Base-by-base conservation (phyloP, 1,284 basidiomycete genomes). In the Retiboletus flavoniger region DNA sequence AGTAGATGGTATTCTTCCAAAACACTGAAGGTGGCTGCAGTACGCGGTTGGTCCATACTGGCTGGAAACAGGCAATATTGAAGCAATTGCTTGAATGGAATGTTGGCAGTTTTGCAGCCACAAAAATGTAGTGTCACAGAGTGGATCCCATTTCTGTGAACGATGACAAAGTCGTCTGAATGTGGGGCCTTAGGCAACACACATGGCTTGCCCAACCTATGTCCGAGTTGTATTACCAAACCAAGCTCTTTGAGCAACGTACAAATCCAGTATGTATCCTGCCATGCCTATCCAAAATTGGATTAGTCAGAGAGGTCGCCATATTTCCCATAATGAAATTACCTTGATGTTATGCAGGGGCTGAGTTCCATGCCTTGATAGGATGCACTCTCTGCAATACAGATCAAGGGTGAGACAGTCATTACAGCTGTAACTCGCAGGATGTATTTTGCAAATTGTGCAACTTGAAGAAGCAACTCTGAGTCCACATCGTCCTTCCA, bases 1-100 rank as follows among this genome's bases (percentile, higher is more conserved):
- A 71, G 54, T 0, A 67, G 42, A 19, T 67, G 61, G 29, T 63
- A 68, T 14, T 19, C 26, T 28, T 51, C 38, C 6, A 60, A 28
- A 1, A 60, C 4, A 2, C 35, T 14, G 17, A 57, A 57, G 2
- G 55, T 51, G 3, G 32, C 48, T 0, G 47, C 53, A 3, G 52
- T 42, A 8, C 35, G n/a, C 2, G 65, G 65, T 8, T 59, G 38
- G 5, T 47, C 42, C 0, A 47, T 43, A 1, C 53, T 64, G 2
- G 54, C 43, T 1, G 55, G 57, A 28, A 59, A 59, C 24, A 42
- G 17, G 0, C 16, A 28, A 4, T 19, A 19, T 0, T 28, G 35
- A 3, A 59, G 42, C 0, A 59, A 19, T 7, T 59, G 57, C 13
- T 44, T 13, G 3, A 14, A 3, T 2, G 7, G 31, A 1, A 26